phyloP scores from a whole-genome alignment of 441 rosid species.

The Gossypium schwendimanii region DNA sequence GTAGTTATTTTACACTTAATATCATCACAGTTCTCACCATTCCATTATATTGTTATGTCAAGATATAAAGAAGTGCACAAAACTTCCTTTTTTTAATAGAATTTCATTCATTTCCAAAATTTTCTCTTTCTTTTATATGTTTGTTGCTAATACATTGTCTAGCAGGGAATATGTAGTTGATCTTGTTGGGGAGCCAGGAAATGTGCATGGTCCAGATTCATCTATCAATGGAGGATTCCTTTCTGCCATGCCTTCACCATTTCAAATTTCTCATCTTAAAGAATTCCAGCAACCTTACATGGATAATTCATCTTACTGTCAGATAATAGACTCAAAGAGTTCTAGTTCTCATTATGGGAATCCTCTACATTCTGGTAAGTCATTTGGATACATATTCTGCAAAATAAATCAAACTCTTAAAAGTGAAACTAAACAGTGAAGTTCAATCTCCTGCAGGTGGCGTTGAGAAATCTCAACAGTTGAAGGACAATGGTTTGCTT shows the following conservation, averaged over 20 bases:
- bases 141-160: conserved; percentile 17
- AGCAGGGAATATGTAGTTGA: conserved; percentile 94
- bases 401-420: background rate
- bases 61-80: background rate
- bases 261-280: conserved; percentile 48
- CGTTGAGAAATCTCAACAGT: conserved; percentile 25
- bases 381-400: conserved; percentile 3
- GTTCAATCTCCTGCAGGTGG: conserved; percentile 37
- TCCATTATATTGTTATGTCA: background rate
- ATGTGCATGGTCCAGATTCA: conserved; percentile 75
- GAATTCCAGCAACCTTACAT: conserved; percentile 38
- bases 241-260: conserved; percentile 60
- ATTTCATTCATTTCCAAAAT: background rate
- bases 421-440: background rate
- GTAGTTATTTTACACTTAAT: conserved; percentile 8
- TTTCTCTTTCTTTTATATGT: background rate
- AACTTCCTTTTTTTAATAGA: background rate
- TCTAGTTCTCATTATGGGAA: conserved; percentile 29
- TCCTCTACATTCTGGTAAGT: conserved; percentile 39
- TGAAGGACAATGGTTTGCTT: conserved; percentile 22
- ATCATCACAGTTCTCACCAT: background rate
- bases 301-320: conserved; percentile 30
- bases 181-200: conserved; percentile 87
- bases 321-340: conserved; percentile 22
- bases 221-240: conserved; percentile 64